Evolutionary conservation across 1,139 yeast species (phyloP).

Genomic region (Yamadazyma membranifaciens): DNA sequence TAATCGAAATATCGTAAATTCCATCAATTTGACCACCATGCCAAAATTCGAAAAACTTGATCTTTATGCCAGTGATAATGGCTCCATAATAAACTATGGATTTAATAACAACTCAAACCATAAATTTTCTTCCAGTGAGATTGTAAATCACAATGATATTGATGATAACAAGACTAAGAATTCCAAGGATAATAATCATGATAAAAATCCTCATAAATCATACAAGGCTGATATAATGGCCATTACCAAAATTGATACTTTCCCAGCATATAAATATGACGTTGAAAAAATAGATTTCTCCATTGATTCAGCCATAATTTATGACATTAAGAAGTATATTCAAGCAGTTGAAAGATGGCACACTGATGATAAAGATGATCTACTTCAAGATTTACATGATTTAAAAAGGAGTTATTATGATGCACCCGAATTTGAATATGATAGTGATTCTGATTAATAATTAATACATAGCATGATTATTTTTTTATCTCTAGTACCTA

Average conservation of each 20-base stretch:
- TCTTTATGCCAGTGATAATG: slow-evolving; percentile 8
- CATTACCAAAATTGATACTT: slow-evolving; percentile 30
- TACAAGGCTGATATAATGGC: slow-evolving; percentile 16
- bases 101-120: slow-evolving; percentile 9
- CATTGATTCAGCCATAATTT: slow-evolving; percentile 45
- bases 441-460: slow-evolving; percentile 16
- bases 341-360: slow-evolving; percentile 41
- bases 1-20: slow-evolving; percentile 35
- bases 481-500: background rate
- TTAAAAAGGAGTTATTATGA: slow-evolving; percentile 10
- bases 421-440: slow-evolving; percentile 19
- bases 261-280: slow-evolving; percentile 23
- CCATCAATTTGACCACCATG: slow-evolving; percentile 19
- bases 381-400: slow-evolving; percentile 51
- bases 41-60: slow-evolving; percentile 4
- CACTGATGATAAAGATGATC: slow-evolving; percentile 66
- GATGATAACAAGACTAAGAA: slow-evolving; percentile 17
- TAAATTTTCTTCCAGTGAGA: slow-evolving; percentile 11
- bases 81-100: slow-evolving; percentile 13
- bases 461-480: background rate
- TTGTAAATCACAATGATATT: slow-evolving; percentile 16
- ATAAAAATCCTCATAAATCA: slow-evolving; percentile 11
- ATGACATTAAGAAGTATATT: slow-evolving; percentile 47
- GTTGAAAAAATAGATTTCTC: slow-evolving; percentile 37
- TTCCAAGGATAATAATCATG: slow-evolving; percentile 17